These are phyloP conservation scores for Graphilbum ipis-grandicollis DNA, from an alignment of 2,329 filamentous ascomycete genomes.

Conservation along the genomic window DNA sequence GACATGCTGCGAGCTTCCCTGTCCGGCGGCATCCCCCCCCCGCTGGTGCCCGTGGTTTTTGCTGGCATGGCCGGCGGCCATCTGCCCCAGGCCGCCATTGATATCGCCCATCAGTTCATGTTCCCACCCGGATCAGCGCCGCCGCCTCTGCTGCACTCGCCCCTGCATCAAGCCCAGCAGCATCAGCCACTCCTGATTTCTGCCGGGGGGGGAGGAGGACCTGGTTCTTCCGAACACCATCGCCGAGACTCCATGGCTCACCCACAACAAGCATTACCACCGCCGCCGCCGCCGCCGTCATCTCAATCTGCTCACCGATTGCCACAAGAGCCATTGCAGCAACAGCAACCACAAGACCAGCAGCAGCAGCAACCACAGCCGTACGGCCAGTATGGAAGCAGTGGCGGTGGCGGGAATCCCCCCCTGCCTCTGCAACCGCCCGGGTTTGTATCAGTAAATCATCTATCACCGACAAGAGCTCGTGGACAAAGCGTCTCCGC, in stretches of 20 bases:
- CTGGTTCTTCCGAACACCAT: conserved; percentile 32
- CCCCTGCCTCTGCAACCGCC: conserved; percentile 12
- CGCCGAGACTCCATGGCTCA: conserved; percentile 30
- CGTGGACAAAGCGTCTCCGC: conserved; percentile 31
- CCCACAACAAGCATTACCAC: neutral
- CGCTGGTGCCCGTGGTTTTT: conserved; percentile 60
- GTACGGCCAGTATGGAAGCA: conserved; percentile 21
- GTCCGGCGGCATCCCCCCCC: conserved; percentile 52
- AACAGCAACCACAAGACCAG: conserved; percentile 17
- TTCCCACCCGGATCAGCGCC: conserved; percentile 19
- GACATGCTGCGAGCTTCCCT: conserved; percentile 55
- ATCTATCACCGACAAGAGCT: conserved; percentile 29
- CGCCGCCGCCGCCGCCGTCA: neutral
- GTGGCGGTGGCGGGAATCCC: neutral
- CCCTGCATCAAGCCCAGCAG: conserved; percentile 12
- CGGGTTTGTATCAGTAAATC: conserved; percentile 24
- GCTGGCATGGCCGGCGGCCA: conserved; percentile 50
- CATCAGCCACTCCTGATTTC: conserved; percentile 22
- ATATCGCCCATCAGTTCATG: conserved; percentile 53
- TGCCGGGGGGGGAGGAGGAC: conserved; percentile 13
- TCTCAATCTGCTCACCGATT: neutral
- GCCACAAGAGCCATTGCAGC: neutral
- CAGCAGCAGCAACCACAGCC: conserved; percentile 30
- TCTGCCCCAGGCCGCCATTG: conserved; percentile 41
- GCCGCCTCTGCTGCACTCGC: neutral